Base-by-base conservation (phyloP, 805 yeast genomes). In the Lachancea fermentati region DNA sequence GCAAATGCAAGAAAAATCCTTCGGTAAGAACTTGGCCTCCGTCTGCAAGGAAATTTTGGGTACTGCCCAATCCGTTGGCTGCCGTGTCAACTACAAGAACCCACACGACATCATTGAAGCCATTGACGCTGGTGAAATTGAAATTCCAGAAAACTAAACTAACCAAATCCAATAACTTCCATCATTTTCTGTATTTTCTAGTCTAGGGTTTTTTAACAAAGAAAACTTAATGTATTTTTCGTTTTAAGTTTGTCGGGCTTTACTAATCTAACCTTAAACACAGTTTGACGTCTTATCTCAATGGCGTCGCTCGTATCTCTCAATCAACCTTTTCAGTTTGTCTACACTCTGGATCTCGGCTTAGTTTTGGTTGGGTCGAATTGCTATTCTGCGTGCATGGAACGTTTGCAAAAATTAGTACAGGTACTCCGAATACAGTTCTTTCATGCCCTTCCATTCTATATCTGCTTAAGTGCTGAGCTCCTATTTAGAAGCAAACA, bases 1-100 rank as follows among this genome's bases (percentile, higher is more conserved):
- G 76, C 82, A 82, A 68, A 91, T 93, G 97, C 82, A 78, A 72
- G 87, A 84, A 71, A 93, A 93, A 79, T 88, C 97, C 52, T 87
- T 93, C 73, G 96, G 98, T 79, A 91, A 88, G 85, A 85, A 65
- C 74, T 83, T 93, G 71, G 87, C 94, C 56, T 93, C 97, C 50
- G 96, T 93, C 61, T 78, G 96, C 66, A 93, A 93, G 82, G 98
- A 93, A 81, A 85, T 93, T 68, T 84, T 93, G 70, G 98, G 98
- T 74, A 93, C 98, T 72, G 97, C 97, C 64, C 97, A 91, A 79
- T 89, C 97, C 55, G 94, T 93, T 67, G 98, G 98, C 66, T 89
- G 96, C 78, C 89, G 97, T 77, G 97, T 93, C 69, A 91, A 88
- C 75, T 94, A 89, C 77, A 91, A 93, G 82, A 91, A 91, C 82